Base-by-base conservation (phyloP, 148 eudicot genomes). In the Rhododendron ferrugineum region DNA sequence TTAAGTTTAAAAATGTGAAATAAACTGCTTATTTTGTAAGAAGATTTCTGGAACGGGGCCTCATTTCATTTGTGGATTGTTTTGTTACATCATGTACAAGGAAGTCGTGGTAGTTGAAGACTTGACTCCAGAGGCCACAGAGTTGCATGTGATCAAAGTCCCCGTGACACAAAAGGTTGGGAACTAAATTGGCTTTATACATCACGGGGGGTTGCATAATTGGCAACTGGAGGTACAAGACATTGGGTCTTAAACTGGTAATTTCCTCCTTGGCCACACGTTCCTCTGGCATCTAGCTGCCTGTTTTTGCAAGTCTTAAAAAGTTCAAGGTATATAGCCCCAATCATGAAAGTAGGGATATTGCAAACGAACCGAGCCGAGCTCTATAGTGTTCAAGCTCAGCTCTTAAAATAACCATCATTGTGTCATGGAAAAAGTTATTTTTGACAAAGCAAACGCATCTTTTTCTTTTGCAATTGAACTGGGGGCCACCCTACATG, bases 121-220 rank as follows among this genome's bases (percentile, higher is more conserved):
- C 16, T 10, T 66, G 73, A 66, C 73, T 66, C 73, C 73, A 66
- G 73, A 66, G 32, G 15, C 13, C 34, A 66, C 73, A 66, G 32
- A 26, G 30, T 26, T 26, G 34, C 32, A 26, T 66, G 5, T 66
- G 34, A 22, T 7, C 11, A n/a, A 70, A 32, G 36, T 30, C 16
- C 75, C 75, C 75, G 75, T 32, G 40, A 70, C 75, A 70, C 75
- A 70, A 70, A 70, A 70, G 37, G 75, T 32, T 70, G 40, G 75
- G 15, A 28, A 58, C 26, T n/a, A 70, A 62, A 16, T 70, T 70
- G 22, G 37, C 75, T 70, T 70, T 32, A 70, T 70, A 13, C 75
- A 70, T 70, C 75, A 70, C 75, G 75, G 75, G 56, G 44, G 75
- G 36, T 70, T 70, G 75, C 40, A 32, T n/a, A n/a, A 26, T 70